Percentiles rank a stretch among this genome's conserved stretches.
These are phyloP conservation scores for Digitaria exilis DNA, from an alignment of 202 grass and related monocot species.

Conservation along the genomic window DNA sequence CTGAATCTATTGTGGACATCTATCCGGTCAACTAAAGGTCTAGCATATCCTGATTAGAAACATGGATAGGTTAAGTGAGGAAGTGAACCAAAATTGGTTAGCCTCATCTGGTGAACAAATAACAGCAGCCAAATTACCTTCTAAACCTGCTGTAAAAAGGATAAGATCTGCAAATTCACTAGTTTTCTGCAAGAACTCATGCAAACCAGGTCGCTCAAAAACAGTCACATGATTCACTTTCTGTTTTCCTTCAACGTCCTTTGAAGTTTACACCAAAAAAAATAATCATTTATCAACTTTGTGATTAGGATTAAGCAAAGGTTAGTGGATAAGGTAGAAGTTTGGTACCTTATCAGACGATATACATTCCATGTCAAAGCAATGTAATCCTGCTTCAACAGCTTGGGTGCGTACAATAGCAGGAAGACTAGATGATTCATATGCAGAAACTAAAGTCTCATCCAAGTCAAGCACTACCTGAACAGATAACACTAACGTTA, in stretches of 20 bases:
- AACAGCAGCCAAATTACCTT: constrained; percentile 60
- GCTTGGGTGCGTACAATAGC: constrained; percentile 74
- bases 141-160: constrained; percentile 98
- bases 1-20: constrained; percentile 83
- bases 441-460: constrained; percentile 97
- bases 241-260: constrained; percentile 87
- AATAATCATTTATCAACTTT: constrained; percentile 16
- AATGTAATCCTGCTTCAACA: constrained; percentile 87
- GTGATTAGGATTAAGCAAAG: constrained; percentile 32
- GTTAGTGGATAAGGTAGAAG: constrained; percentile 4
- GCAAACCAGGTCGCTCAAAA: constrained; percentile 98
- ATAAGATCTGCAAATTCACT: constrained; percentile 97
- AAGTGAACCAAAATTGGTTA: background rate
- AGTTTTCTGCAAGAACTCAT: constrained; percentile 85
- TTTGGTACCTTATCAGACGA: constrained; percentile 75
- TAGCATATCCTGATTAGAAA: constrained; percentile 85
- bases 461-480: constrained; percentile 98
- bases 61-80: background rate
- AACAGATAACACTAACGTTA: constrained; percentile 38
- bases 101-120: constrained; percentile 1
- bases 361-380: constrained; percentile 94
- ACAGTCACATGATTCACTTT: constrained; percentile 98
- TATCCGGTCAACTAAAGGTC: constrained; percentile 94
- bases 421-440: constrained; percentile 90
- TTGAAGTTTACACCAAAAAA: constrained; percentile 30